Conservation (phyloP, 768 basidiomycete genomes). For the Austroboletus eburneus region DNA sequence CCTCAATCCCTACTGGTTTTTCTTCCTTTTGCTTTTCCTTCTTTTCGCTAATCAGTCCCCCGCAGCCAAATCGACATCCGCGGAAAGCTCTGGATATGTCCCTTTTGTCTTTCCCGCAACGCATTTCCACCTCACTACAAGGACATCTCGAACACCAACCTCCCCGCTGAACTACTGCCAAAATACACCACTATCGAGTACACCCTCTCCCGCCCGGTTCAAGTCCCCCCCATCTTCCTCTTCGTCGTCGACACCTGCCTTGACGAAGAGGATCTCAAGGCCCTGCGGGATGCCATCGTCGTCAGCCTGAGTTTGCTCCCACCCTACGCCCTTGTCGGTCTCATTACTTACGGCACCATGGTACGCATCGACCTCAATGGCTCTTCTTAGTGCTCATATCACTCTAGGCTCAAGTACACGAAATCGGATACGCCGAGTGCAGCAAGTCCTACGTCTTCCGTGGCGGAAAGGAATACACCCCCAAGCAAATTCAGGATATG, state of each 20-base stretch:
- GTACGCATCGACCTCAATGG: slow-evolving; percentile 37
- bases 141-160: slow-evolving; percentile 94
- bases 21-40: neutral
- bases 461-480: slow-evolving; percentile 92
- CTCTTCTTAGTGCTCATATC: neutral
- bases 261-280: slow-evolving; percentile 93
- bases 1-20: slow-evolving; percentile 93
- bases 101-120: slow-evolving; percentile 95
- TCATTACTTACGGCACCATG: slow-evolving; percentile 98
- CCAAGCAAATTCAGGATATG: slow-evolving; percentile 99
- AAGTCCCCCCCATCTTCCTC: slow-evolving; percentile 93
- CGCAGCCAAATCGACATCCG: slow-evolving; percentile 95
- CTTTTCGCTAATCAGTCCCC: slow-evolving; percentile 1
- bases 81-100: slow-evolving; percentile 99
- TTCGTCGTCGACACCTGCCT: slow-evolving; percentile 97
- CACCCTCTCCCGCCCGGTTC: slow-evolving; percentile 88
- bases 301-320: slow-evolving; percentile 92
- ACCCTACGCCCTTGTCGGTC: slow-evolving; percentile 89
- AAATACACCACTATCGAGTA: slow-evolving; percentile 99
- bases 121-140: slow-evolving; percentile 99
- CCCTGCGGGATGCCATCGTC: slow-evolving; percentile 90
- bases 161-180: slow-evolving; percentile 92
- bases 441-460: slow-evolving; percentile 99
- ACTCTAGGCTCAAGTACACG: slow-evolving; percentile 92
- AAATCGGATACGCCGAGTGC: slow-evolving; percentile 94